phyloP scores from a whole-genome alignment of 2,329 filamentous ascomycete species.

The Fusarium praegraminearum region DNA sequence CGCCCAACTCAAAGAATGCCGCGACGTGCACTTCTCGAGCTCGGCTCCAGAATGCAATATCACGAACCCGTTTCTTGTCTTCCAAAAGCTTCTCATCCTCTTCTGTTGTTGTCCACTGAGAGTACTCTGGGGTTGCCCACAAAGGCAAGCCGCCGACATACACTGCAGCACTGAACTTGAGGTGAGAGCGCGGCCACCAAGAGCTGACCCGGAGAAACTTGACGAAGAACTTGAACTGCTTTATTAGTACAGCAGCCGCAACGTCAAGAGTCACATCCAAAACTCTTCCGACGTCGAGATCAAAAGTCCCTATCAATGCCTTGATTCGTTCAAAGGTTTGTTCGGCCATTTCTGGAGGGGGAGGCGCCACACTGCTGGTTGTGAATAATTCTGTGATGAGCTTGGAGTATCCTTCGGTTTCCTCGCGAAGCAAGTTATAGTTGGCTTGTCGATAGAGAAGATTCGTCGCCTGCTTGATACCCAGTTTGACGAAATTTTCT shows the following conservation, averaged over 20 bases:
- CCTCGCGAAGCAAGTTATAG: slow-evolving; percentile 94
- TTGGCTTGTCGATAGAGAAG: slow-evolving; percentile 95
- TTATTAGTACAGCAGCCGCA: slow-evolving; percentile 92
- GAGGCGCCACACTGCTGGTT: slow-evolving; percentile 79
- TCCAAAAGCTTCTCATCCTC: slow-evolving; percentile 73
- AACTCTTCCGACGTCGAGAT: slow-evolving; percentile 93
- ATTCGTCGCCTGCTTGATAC: slow-evolving; percentile 91
- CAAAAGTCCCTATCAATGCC: slow-evolving; percentile 94
- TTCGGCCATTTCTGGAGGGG: slow-evolving; percentile 80
- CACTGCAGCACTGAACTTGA: slow-evolving; percentile 56
- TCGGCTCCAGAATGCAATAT: slow-evolving; percentile 82
- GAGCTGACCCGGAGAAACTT: slow-evolving; percentile 92
- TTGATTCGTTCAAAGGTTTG: slow-evolving; percentile 93
- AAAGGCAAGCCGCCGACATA: slow-evolving; percentile 77
- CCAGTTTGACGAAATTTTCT: slow-evolving; percentile 84
- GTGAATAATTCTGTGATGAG: slow-evolving; percentile 96
- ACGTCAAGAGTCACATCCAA: slow-evolving; percentile 96
- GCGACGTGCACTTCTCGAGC: slow-evolving; percentile 81
- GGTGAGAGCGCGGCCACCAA: slow-evolving; percentile 87
- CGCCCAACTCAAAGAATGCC: slow-evolving; percentile 91
- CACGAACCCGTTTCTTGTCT: slow-evolving; percentile 71
- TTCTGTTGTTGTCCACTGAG: slow-evolving; percentile 72
- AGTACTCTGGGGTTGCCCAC: slow-evolving; percentile 83
- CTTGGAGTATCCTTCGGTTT: slow-evolving; percentile 97
- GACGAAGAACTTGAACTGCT: slow-evolving; percentile 93